Conservation (phyloP, 2,329 filamentous ascomycete genomes). For the Fusarium tricinctum region DNA sequence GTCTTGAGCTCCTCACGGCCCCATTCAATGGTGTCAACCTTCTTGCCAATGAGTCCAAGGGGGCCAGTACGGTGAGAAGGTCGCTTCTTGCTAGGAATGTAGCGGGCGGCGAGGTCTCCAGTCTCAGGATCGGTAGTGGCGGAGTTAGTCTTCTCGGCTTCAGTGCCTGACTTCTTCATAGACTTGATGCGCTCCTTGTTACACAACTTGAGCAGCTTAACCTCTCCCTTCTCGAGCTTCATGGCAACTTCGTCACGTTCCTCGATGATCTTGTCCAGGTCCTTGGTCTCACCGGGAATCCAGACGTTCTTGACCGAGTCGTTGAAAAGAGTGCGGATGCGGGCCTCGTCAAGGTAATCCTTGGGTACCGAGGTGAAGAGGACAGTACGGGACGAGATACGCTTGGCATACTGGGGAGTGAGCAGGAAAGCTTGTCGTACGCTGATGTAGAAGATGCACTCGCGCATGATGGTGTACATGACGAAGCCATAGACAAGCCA, state of each 20-base stretch:
- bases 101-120: slow-evolving; percentile 73
- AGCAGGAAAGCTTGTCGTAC: slow-evolving; percentile 94
- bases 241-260: slow-evolving; percentile 81
- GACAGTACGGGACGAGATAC: slow-evolving; percentile 90
- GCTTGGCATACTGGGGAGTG: slow-evolving; percentile 83
- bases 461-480: slow-evolving; percentile 89
- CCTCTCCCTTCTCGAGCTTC: slow-evolving; percentile 86
- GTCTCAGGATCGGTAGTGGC: slow-evolving; percentile 74
- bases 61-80: slow-evolving; percentile 76
- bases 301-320: slow-evolving; percentile 85
- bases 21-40: slow-evolving; percentile 91
- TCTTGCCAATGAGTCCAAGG: slow-evolving; percentile 73
- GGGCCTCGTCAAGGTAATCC: slow-evolving; percentile 79
- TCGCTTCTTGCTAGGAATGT: slow-evolving; percentile 75
- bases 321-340: slow-evolving; percentile 82
- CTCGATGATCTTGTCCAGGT: slow-evolving; percentile 82
- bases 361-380: slow-evolving; percentile 90
- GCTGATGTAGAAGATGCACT: slow-evolving; percentile 94
- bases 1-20: slow-evolving; percentile 69
- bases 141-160: slow-evolving; percentile 50
- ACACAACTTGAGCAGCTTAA: slow-evolving; percentile 78
- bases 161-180: slow-evolving; percentile 52
- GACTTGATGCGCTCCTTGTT: slow-evolving; percentile 57
- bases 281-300: slow-evolving; percentile 80
- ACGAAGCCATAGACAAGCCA: slow-evolving; percentile 91